Base-by-base conservation (phyloP, 2,329 filamentous ascomycete species). In the Leptosphaerulina australis region DNA sequence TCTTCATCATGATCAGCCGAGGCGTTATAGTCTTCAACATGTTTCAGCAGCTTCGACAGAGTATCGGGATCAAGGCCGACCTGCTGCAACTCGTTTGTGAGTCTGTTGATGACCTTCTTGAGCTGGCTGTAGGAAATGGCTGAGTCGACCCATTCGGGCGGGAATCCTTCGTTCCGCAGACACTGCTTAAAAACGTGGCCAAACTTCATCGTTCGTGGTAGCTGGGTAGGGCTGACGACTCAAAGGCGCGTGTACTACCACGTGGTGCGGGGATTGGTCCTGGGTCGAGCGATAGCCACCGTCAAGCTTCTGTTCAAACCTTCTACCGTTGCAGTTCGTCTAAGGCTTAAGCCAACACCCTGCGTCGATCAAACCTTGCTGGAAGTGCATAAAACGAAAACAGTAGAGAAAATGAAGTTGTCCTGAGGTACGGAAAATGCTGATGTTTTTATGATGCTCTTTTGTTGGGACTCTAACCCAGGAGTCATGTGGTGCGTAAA, bases 81-180 rank as follows among this genome's bases (percentile, higher is more conserved):
- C 25, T 81, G 79, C 30, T 79, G 76, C 43, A 96, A 80, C 76
- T 96, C 90, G 41, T 77, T 76, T 58, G 87, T 83, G 39, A 95
- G 86, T 67, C 86, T 87, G 68, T 92, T 93, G 68, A 96, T 87
- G 73, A 88, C 90, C 76, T 95, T 96, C 74, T 96, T 96, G 48
- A 96, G 82, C 71, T 91, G 84, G 34, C 87, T 83, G 70, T 96
- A 96, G 2, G 88, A 90, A 55, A 96, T 89, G 38, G 91, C 90
- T 21, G 85, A 86, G 34, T 87, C 81, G 38, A 91, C 74, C 82
- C 82, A 84, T 67, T 87, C 84, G 39, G 82, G 75, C 6, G 91
- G 91, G 68, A 91, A 96, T 58, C 83, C 87, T 79, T 90, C 87
- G 58, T 78, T 82, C 56, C 83, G 78, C 55, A 96, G 80, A 39